Evolutionary conservation across 208 protist species (phyloP).

Genomic region (Naegleria fowleri): DNA sequence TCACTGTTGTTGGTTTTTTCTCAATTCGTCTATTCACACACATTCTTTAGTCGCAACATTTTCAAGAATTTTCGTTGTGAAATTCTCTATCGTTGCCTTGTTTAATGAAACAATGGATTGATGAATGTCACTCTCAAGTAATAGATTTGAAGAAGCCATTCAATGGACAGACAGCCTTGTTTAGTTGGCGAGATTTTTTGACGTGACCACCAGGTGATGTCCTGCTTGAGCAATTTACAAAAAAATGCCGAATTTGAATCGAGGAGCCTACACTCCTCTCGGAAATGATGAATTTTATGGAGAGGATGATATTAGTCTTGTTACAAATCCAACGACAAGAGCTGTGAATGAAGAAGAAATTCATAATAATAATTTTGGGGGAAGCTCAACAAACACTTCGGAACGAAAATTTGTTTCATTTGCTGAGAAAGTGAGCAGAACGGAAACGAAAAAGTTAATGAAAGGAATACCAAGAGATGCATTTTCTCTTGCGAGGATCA

Average conservation of each 20-base stretch:
- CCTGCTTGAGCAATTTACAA: too few species aligned
- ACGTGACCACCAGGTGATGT: too few species aligned
- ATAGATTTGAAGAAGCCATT: too few species aligned
- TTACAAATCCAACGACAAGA: background rate
- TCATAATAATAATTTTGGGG: background rate
- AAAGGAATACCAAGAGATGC: background rate
- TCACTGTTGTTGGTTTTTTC: background rate
- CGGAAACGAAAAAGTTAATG: background rate
- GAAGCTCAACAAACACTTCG: background rate
- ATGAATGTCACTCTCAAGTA: too few species aligned
- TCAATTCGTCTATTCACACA: too few species aligned
- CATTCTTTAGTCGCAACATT: background rate
- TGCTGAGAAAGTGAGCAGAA: background rate
- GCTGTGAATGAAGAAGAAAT: background rate
- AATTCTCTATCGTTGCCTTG: too few species aligned
- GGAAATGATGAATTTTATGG: background rate
- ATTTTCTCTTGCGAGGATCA: background rate
- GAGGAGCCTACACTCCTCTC: background rate
- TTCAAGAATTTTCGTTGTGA: too few species aligned
- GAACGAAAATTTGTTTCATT: background rate
- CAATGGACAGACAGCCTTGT: too few species aligned
- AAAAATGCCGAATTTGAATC: background rate
- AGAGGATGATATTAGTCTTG: background rate
- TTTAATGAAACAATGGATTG: too few species aligned
- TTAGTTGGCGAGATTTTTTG: too few species aligned